Conservation (phyloP, 2,329 filamentous ascomycete genomes). For the Coniella vitis region DNA sequence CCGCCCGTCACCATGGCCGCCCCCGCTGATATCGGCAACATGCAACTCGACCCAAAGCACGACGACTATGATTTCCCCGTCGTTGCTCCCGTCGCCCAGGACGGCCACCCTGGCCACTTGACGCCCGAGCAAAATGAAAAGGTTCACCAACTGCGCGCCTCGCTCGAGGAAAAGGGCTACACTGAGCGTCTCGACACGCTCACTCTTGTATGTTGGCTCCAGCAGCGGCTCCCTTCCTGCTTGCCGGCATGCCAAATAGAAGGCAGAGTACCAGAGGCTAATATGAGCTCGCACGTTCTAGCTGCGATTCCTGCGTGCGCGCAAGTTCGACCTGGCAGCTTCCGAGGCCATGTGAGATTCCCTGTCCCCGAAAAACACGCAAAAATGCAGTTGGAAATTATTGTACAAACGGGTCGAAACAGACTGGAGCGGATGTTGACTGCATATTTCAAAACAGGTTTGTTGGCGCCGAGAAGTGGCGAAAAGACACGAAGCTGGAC, state of each 20-base stretch:
- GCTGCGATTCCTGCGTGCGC: slow-evolving; percentile 85
- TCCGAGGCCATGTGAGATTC: slow-evolving; percentile 77
- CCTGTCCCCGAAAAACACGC: slow-evolving; percentile 4
- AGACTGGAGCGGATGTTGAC: slow-evolving; percentile 2
- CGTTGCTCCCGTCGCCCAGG: slow-evolving; percentile 59
- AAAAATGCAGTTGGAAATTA: background rate
- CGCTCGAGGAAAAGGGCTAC: slow-evolving; percentile 78
- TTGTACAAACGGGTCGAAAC: background rate
- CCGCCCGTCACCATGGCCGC: slow-evolving; percentile 20
- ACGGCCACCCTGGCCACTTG: slow-evolving; percentile 83
- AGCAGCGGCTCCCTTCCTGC: too few species aligned
- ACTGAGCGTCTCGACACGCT: slow-evolving; percentile 84
- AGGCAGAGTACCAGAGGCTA: slow-evolving; percentile 2
- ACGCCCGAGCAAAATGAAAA: slow-evolving; percentile 82
- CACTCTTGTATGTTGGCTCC: slow-evolving; percentile 60
- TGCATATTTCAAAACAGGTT: slow-evolving; percentile 55
- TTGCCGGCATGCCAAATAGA: background rate
- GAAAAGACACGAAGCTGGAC: slow-evolving; percentile 78
- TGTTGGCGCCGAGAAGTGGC: slow-evolving; percentile 83
- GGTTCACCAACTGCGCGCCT: slow-evolving; percentile 74
- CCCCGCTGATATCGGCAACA: slow-evolving; percentile 25
- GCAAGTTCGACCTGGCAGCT: slow-evolving; percentile 85
- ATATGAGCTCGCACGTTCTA: slow-evolving; percentile 28
- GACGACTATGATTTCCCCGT: slow-evolving; percentile 93
- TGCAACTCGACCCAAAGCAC: slow-evolving; percentile 79